Evolutionary conservation across 2,329 filamentous ascomycete genomes (phyloP).

Genomic region (Ilyonectria robusta): DNA sequence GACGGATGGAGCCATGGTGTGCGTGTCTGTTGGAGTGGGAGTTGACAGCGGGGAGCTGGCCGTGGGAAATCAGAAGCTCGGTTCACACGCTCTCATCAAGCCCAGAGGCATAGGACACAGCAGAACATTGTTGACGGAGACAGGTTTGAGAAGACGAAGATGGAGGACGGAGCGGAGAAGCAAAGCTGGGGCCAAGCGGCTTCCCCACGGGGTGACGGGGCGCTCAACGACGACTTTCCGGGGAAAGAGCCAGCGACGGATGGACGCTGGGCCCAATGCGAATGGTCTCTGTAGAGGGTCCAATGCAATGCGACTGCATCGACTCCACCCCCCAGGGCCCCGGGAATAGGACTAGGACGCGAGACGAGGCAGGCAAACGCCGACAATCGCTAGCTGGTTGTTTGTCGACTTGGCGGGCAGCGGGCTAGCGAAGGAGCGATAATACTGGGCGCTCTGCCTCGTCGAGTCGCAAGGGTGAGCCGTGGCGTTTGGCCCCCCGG

Average conservation of each 20-base stretch:
- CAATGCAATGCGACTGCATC: conserved; percentile 12
- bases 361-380: neutral
- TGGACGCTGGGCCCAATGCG: neutral
- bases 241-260: conserved; percentile 11
- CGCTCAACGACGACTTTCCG: conserved; percentile 14
- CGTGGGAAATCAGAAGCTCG: conserved; percentile 6
- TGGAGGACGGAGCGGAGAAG: conserved; percentile 28
- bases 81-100: conserved; percentile 10
- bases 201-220: conserved; percentile 29
- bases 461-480: conserved; percentile 7
- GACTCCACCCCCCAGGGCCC: conserved; percentile 22
- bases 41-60: neutral
- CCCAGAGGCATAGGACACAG: neutral
- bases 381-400: neutral
- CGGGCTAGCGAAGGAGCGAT: too few species aligned
- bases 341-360: conserved; percentile 14
- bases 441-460: neutral
- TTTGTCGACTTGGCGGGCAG: too few species aligned
- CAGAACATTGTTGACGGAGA: conserved; percentile 16
- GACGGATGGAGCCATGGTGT: conserved; percentile 37
- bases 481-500: conserved; percentile 7
- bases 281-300: conserved; percentile 5
- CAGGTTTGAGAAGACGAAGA: conserved; percentile 15
- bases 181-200: conserved; percentile 20
- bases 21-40: neutral